These are phyloP conservation scores for Komagataella kurtzmanii DNA, from an alignment of 805 yeast species.

Conservation along the genomic window DNA sequence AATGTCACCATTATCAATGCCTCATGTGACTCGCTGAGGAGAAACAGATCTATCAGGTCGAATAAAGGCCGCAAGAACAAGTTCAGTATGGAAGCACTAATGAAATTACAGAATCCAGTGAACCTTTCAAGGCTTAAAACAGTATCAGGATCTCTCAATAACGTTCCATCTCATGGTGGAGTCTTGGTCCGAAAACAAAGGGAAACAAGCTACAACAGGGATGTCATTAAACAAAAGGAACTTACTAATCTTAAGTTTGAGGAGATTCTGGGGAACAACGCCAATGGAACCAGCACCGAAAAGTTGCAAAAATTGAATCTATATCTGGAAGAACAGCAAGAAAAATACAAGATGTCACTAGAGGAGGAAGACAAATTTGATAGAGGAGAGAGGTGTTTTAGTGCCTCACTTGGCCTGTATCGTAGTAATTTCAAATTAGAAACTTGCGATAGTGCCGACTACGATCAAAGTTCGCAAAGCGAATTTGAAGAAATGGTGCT, in stretches of 20 bases:
- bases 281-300: neutral
- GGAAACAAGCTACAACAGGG: neutral
- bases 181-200: neutral
- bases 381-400: neutral
- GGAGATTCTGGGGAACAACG: neutral
- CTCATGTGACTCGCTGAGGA: neutral
- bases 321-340: conserved; percentile 1
- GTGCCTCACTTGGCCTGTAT: neutral
- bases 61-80: neutral
- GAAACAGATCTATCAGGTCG: neutral
- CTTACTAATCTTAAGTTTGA: neutral
- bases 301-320: conserved; percentile 1
- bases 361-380: neutral
- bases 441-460: neutral
- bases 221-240: neutral
- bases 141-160: neutral
- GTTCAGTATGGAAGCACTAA: neutral
- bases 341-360: neutral
- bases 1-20: neutral
- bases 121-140: neutral
- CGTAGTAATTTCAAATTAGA: neutral
- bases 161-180: neutral
- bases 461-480: neutral
- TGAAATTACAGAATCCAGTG: neutral
- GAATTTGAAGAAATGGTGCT: conserved; percentile 1